Evolutionary conservation across 2,329 filamentous ascomycete species (phyloP).

Genomic region (Colletotrichum viniferum): DNA sequence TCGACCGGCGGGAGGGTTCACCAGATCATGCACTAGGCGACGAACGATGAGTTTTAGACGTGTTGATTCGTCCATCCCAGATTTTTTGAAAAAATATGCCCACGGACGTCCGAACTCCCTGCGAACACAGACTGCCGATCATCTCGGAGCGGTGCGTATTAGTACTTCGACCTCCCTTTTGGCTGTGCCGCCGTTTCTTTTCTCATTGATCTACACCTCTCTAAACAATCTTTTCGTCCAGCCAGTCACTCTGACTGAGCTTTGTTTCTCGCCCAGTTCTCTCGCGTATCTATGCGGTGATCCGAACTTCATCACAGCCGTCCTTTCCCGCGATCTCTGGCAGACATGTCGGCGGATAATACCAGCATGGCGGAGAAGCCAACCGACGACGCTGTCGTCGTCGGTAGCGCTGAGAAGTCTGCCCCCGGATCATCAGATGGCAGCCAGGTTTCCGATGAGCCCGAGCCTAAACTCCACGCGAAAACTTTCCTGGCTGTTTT

Average conservation of each 20-base stretch:
- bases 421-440: neutral
- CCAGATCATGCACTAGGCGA: neutral
- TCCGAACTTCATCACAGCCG: neutral
- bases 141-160: neutral
- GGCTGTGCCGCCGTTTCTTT: neutral
- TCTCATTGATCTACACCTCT: neutral
- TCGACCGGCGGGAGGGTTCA: neutral
- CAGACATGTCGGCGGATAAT: neutral
- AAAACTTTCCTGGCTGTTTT: conserved; percentile 39
- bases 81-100: neutral
- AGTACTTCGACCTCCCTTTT: neutral
- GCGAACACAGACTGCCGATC: neutral
- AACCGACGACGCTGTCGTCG: neutral
- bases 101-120: neutral
- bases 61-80: neutral
- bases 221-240: neutral
- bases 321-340: neutral
- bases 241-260: neutral
- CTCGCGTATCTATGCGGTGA: neutral
- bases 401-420: neutral
- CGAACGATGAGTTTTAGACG: neutral
- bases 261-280: neutral
- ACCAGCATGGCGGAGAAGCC: neutral
- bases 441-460: neutral
- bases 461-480: conserved; percentile 30